Evolutionary conservation across 108 stramenopile genomes (phyloP).

Genomic region (Cylindrotheca closterium): DNA sequence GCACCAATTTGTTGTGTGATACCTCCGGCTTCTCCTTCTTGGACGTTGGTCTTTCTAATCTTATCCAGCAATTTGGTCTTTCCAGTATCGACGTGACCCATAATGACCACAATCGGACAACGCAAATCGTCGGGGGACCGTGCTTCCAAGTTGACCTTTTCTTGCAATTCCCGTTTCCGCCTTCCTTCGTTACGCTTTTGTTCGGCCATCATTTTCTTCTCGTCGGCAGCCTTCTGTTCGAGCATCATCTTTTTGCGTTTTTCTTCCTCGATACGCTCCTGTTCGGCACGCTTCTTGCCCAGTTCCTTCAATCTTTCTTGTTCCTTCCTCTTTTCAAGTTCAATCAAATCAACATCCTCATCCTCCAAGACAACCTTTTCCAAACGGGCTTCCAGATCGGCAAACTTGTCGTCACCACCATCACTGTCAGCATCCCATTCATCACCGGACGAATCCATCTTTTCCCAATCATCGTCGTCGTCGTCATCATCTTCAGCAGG

Average conservation of each 20-base stretch:
- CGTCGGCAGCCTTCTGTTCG: slow-evolving; percentile 56
- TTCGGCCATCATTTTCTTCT: slow-evolving; percentile 41
- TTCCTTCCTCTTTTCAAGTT: slow-evolving; percentile 84
- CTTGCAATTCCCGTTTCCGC: slow-evolving; percentile 71
- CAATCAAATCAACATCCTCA: slow-evolving; percentile 85
- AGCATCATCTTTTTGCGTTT: slow-evolving; percentile 57
- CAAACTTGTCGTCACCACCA: slow-evolving; percentile 67
- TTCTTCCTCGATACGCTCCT: slow-evolving; percentile 77
- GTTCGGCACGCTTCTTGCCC: slow-evolving; percentile 78
- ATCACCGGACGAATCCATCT: slow-evolving; percentile 57
- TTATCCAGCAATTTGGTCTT: slow-evolving; percentile 99
- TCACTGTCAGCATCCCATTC: slow-evolving; percentile 85
- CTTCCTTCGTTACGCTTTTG: slow-evolving; percentile 85
- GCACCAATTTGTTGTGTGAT: slow-evolving; percentile 99
- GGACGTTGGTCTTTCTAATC: slow-evolving; percentile 99
- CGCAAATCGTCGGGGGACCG: slow-evolving; percentile 91
- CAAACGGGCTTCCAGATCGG: slow-evolving; percentile 70
- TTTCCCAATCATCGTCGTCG: slow-evolving; percentile 66
- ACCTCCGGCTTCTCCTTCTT: slow-evolving; percentile 99
- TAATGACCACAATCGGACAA: slow-evolving; percentile 97
- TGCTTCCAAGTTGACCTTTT: slow-evolving; percentile 78
- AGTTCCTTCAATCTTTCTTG: slow-evolving; percentile 73
- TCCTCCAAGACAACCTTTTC: slow-evolving; percentile 59
- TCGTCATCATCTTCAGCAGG: slow-evolving; percentile 36
- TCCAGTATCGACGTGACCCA: slow-evolving; percentile 99